Percentiles rank a stretch among this genome's conserved stretches.
Conservation (phyloP, 441 rosid genomes). For the Theobroma grandiflorum region DNA sequence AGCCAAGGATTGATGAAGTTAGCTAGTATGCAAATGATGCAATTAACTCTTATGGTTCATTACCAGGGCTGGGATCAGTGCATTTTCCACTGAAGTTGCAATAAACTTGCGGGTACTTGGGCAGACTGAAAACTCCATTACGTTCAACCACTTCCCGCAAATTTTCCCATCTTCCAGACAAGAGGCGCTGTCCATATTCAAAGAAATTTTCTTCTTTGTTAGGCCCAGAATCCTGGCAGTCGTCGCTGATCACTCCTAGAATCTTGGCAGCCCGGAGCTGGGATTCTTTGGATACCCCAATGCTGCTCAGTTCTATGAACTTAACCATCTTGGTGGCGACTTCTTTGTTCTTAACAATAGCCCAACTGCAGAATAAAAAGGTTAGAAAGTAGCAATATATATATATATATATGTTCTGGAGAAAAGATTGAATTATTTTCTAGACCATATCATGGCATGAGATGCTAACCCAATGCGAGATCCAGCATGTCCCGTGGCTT, state of each 20-base stretch:
- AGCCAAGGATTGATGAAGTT: not conserved
- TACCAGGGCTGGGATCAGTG: conserved; percentile 62
- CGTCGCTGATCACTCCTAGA: conserved; percentile 52
- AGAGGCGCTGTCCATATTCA: conserved; percentile 46
- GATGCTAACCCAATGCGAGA: conserved; percentile 81
- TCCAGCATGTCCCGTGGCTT: conserved; percentile 93
- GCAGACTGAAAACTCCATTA: conserved; percentile 51
- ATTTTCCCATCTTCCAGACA: conserved; percentile 74
- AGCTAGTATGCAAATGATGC: not conserved
- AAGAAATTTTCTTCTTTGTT: conserved; percentile 59
- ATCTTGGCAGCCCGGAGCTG: conserved; percentile 84
- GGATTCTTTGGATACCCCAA: conserved; percentile 87
- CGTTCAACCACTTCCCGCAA: conserved; percentile 52
- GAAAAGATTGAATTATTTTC: too few relatives aligned
- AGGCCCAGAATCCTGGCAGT: conserved; percentile 32
- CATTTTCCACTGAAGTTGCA: conserved; percentile 63
- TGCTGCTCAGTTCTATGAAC: conserved; percentile 57
- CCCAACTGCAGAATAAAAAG: conserved; percentile 63
- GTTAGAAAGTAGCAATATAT: too few relatives aligned
- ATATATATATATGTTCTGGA: too few relatives aligned
- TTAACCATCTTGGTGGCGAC: conserved; percentile 73
- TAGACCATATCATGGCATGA: not conserved
- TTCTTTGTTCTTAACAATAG: conserved; percentile 69
- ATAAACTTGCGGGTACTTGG: conserved; percentile 51
- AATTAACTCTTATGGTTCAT: not conserved